Evolutionary conservation across 257 asterid genomes (phyloP).

Genomic region (Fraxinus pennsylvanica): DNA sequence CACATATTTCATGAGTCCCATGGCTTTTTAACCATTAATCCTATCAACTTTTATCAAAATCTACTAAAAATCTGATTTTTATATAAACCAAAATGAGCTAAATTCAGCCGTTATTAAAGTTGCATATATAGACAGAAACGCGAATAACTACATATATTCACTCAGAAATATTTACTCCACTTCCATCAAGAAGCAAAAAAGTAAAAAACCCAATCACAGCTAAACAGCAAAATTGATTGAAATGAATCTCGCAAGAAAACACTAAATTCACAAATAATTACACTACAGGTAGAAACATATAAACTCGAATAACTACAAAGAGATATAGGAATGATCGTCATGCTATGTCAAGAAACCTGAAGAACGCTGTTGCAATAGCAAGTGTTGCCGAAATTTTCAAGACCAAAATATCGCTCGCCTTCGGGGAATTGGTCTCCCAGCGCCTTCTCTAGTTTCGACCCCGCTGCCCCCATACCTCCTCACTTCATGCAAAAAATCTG

Average conservation of each 20-base stretch:
- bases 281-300: too few relatives aligned
- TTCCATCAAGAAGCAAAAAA: neutral
- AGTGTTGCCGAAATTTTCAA: conserved; percentile 63
- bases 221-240: conserved; percentile 1
- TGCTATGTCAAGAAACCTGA: conserved; percentile 34
- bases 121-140: neutral
- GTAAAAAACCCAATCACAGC: neutral
- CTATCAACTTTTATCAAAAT: too few relatives aligned
- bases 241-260: neutral
- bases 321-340: neutral
- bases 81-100: neutral
- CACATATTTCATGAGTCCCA: too few relatives aligned
- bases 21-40: too few relatives aligned
- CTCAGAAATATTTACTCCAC: neutral
- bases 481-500: conserved; percentile 33
- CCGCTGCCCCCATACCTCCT: conserved; percentile 60
- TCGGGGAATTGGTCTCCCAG: conserved; percentile 65
- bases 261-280: neutral
- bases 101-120: neutral
- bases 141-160: neutral
- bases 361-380: conserved; percentile 69
- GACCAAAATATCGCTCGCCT: conserved; percentile 62
- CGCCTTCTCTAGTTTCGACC: conserved; percentile 65
- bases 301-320: too few relatives aligned
- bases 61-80: too few relatives aligned